Evolutionary conservation across 1,139 yeast species (phyloP).

Genomic region (Debaryomycetaceae sp.): DNA sequence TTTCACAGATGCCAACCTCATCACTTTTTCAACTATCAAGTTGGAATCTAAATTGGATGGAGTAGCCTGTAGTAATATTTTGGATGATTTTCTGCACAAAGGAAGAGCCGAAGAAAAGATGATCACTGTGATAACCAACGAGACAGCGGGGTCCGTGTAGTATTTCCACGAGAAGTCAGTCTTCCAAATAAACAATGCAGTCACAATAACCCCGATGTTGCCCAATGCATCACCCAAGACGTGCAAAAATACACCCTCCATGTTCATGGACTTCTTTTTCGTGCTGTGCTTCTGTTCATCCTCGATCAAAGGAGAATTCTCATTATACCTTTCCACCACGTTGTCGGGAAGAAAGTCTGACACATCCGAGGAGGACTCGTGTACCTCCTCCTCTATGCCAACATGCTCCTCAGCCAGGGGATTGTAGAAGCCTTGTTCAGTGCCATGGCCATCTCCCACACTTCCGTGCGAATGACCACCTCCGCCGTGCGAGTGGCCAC

Average conservation of each 20-base stretch:
- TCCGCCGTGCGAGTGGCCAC: conserved; percentile 17
- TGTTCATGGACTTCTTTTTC: conserved; percentile 68
- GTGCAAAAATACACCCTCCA: conserved; percentile 96
- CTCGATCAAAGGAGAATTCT: conserved; percentile 30
- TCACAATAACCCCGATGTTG: conserved; percentile 84
- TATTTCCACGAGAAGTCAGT: conserved; percentile 86
- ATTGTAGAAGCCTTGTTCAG: conserved; percentile 24
- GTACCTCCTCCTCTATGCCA: neutral
- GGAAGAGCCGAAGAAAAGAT: conserved; percentile 92
- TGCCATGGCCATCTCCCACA: conserved; percentile 3
- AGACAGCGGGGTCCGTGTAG: conserved; percentile 82
- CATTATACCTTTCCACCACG: conserved; percentile 33
- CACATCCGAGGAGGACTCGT: conserved; percentile 22
- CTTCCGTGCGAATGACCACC: conserved; percentile 20
- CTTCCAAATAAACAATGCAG: conserved; percentile 92
- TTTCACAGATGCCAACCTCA: conserved; percentile 65
- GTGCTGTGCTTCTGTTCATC: conserved; percentile 16
- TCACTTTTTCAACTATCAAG: conserved; percentile 64
- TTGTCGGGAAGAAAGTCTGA: conserved; percentile 38
- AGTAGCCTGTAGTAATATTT: conserved; percentile 88
- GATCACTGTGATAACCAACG: conserved; percentile 79
- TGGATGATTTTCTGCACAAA: conserved; percentile 78
- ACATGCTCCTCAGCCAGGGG: conserved; percentile 21
- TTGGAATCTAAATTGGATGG: conserved; percentile 80
- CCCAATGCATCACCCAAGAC: conserved; percentile 97